Percentiles rank a stretch among this genome's conserved stretches.
phyloP scores from a whole-genome alignment of 768 basidiomycete genomes.

The Suillus brevipes region DNA sequence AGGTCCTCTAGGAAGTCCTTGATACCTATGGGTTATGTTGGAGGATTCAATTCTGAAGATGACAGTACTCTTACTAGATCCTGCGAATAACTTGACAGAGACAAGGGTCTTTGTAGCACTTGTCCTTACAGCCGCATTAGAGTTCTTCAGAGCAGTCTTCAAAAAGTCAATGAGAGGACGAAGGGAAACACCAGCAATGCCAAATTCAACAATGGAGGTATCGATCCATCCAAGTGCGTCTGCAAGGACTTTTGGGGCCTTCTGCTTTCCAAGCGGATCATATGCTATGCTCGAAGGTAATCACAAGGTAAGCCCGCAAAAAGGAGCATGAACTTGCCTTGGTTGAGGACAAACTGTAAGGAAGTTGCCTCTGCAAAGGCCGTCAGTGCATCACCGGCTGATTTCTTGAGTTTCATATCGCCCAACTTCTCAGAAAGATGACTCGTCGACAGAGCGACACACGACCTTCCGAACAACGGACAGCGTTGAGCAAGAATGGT shows the following conservation, averaged over 20 bases:
- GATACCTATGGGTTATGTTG: slow-evolving; percentile 57
- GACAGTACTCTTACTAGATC: slow-evolving; percentile 58
- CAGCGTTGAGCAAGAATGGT: slow-evolving; percentile 70
- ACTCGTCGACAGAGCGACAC: slow-evolving; percentile 75
- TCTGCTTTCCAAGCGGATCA: slow-evolving; percentile 91
- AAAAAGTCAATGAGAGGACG: slow-evolving; percentile 88
- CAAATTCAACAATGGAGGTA: slow-evolving; percentile 84
- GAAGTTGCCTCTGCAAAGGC: slow-evolving; percentile 90
- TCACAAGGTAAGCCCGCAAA: slow-evolving; percentile 10
- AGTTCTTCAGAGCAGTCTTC: slow-evolving; percentile 83
- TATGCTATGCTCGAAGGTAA: slow-evolving; percentile 58
- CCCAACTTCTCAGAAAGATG: slow-evolving; percentile 94
- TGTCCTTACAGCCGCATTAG: slow-evolving; percentile 90
- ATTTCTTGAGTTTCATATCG: slow-evolving; percentile 95
- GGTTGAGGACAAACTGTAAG: slow-evolving; percentile 88
- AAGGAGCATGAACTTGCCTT: slow-evolving; percentile 55
- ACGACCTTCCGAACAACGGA: slow-evolving; percentile 83
- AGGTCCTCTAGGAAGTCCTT: slow-evolving; percentile 91
- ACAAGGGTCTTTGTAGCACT: slow-evolving; percentile 93
- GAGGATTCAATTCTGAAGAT: neutral
- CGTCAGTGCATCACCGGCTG: slow-evolving; percentile 84
- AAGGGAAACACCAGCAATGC: slow-evolving; percentile 82
- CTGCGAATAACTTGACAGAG: slow-evolving; percentile 89
- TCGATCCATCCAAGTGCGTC: slow-evolving; percentile 91
- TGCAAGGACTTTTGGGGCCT: slow-evolving; percentile 94